Evolutionary conservation across 2,329 filamentous ascomycete genomes (phyloP).

Genomic region (Fusarium solani-melongenae): DNA sequence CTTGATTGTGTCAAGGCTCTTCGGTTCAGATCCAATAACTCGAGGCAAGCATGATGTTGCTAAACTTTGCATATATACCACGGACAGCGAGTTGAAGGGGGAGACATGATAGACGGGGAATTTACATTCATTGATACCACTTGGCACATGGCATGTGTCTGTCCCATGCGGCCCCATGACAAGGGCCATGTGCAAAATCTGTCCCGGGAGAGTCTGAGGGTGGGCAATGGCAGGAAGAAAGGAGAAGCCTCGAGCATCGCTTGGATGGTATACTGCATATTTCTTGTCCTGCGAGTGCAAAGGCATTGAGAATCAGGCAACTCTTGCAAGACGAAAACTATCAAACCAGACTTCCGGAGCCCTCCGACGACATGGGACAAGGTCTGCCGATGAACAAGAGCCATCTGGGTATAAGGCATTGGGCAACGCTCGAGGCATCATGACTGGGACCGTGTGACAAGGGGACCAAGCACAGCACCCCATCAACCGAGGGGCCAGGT

Average conservation of each 20-base stretch:
- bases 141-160: conserved; percentile 2
- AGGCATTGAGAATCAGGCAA: conserved; percentile 9
- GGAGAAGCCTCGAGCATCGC: background rate
- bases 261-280: background rate
- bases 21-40: conserved; percentile 10
- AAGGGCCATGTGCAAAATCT: background rate
- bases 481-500: background rate
- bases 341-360: conserved; percentile 9
- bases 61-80: background rate
- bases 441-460: conserved; percentile 27
- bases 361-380: conserved; percentile 1
- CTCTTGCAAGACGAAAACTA: background rate
- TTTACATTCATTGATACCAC: background rate
- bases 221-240: background rate
- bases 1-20: background rate
- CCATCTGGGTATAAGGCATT: background rate
- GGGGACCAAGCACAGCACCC: conserved; percentile 19
- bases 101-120: background rate
- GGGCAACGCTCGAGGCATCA: conserved; percentile 12
- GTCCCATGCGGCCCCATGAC: background rate
- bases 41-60: background rate
- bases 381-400: conserved; percentile 5
- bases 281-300: conserved; percentile 9
- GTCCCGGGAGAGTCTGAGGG: background rate
- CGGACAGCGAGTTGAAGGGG: background rate